These are phyloP conservation scores for Bisporella sp. DNA, from an alignment of 2,329 filamentous ascomycete genomes.

Conservation along the genomic window DNA sequence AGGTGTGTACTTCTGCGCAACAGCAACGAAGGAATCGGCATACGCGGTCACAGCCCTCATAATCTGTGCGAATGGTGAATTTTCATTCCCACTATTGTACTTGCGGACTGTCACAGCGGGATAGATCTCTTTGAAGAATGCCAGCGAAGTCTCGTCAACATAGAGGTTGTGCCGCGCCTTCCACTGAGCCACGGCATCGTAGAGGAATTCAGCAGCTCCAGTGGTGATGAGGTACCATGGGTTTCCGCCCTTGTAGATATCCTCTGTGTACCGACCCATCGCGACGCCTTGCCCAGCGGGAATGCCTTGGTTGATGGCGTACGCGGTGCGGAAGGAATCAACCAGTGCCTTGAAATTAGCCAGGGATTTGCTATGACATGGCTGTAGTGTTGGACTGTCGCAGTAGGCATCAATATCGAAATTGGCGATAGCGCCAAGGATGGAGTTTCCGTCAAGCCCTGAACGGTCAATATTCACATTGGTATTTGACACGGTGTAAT, in stretches of 20 bases:
- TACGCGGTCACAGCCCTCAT: conserved; percentile 56
- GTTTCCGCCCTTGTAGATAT: conserved; percentile 70
- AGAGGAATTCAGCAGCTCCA: conserved; percentile 73
- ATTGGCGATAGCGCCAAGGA: conserved; percentile 57
- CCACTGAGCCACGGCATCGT: conserved; percentile 70
- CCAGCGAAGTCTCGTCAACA: conserved; percentile 55
- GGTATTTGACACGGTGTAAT: conserved; percentile 64
- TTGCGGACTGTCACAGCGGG: conserved; percentile 53
- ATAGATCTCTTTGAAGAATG: conserved; percentile 65
- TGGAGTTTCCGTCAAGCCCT: conserved; percentile 65
- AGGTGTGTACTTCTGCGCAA: conserved; percentile 43
- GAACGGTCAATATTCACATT: conserved; percentile 53
- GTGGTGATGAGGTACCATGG: conserved; percentile 71
- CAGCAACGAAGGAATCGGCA: conserved; percentile 46
- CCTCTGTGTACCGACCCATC: conserved; percentile 62
- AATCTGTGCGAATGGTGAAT: conserved; percentile 41
- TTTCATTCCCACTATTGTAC: conserved; percentile 51
- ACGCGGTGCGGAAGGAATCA: conserved; percentile 62
- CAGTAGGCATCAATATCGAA: conserved; percentile 62
- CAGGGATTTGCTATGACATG: conserved; percentile 44
- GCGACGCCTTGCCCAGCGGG: conserved; percentile 52
- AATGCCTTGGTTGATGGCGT: conserved; percentile 61
- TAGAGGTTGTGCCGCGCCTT: conserved; percentile 51
- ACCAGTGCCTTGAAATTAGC: conserved; percentile 71
- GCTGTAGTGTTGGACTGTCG: conserved; percentile 67